Evolutionary conservation across 2,329 filamentous ascomycete genomes (phyloP).

Genomic region (Acrodontium crateriforme): DNA sequence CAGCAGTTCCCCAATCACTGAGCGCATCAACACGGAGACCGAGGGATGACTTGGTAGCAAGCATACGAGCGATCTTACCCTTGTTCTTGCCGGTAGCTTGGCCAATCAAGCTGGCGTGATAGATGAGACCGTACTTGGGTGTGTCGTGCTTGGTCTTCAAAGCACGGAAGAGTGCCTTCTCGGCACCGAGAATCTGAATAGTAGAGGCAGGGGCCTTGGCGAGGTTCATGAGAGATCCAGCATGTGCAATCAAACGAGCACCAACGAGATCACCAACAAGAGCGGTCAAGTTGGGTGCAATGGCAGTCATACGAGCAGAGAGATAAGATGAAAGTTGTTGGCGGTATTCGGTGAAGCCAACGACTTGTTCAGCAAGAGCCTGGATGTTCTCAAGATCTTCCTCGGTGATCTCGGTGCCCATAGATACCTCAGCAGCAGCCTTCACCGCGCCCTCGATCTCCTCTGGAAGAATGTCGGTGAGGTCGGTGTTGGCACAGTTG

Average conservation of each 20-base stretch:
- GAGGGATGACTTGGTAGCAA: conserved; percentile 84
- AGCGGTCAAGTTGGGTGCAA: conserved; percentile 88
- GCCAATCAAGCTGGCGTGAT: conserved; percentile 84
- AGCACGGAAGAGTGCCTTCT: conserved; percentile 96
- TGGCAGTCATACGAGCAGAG: conserved; percentile 85
- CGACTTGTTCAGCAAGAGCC: conserved; percentile 81
- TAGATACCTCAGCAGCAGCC: conserved; percentile 86
- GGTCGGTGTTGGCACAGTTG: conserved; percentile 59
- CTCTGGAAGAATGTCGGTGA: conserved; percentile 84
- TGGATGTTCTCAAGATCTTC: conserved; percentile 91
- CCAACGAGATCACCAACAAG: conserved; percentile 89
- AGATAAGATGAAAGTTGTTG: conserved; percentile 79
- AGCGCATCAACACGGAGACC: conserved; percentile 88
- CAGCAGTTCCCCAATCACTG: conserved; percentile 58
- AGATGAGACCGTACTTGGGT: conserved; percentile 93
- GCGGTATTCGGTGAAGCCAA: conserved; percentile 83
- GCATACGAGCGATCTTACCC: conserved; percentile 95
- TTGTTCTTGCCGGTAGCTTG: conserved; percentile 98
- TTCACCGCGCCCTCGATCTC: conserved; percentile 89
- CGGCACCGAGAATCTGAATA: conserved; percentile 93
- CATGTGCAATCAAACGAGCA: conserved; percentile 85
- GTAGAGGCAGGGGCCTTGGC: conserved; percentile 92
- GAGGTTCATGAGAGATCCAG: conserved; percentile 84
- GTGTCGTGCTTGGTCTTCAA: conserved; percentile 99
- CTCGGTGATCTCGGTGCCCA: conserved; percentile 92